A percentile compares a stretch with the other conserved stretches of the same genome.
These are phyloP conservation scores for Pyricularia pennisetigena DNA, from an alignment of 2,329 filamentous ascomycete genomes.

Conservation along the genomic window DNA sequence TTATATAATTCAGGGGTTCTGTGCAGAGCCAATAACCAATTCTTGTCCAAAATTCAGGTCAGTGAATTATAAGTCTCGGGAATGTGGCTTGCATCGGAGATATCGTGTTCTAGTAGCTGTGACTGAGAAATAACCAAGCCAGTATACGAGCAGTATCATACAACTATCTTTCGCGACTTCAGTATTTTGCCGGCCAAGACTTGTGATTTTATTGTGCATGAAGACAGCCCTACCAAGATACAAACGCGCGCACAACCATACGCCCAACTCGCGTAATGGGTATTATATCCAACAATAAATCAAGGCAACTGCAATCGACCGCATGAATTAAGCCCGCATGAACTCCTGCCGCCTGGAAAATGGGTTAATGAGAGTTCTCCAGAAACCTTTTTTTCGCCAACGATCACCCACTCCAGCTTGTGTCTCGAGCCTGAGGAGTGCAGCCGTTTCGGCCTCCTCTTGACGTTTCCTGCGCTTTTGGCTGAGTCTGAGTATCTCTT, in stretches of 20 bases:
- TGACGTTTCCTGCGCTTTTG: constrained; percentile 14
- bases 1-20: neutral
- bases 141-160: neutral
- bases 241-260: neutral
- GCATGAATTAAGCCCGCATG: neutral
- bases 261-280: neutral
- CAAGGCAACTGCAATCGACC: neutral
- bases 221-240: neutral
- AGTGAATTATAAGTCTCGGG: neutral
- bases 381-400: neutral
- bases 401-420: neutral
- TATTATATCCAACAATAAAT: neutral
- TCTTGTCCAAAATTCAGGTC: neutral
- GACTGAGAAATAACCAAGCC: neutral
- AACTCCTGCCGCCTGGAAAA: neutral
- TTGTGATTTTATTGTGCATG: neutral
- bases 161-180: neutral
- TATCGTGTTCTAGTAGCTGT: neutral
- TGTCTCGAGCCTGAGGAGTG: constrained; percentile 4
- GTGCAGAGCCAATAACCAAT: neutral
- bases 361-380: neutral
- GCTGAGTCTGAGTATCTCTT: constrained; percentile 22
- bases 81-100: neutral
- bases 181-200: neutral
- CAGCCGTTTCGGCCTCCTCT: constrained; percentile 11